Base-by-base conservation (phyloP, 2,329 filamentous ascomycete genomes). In the Aureobasidium sp. region DNA sequence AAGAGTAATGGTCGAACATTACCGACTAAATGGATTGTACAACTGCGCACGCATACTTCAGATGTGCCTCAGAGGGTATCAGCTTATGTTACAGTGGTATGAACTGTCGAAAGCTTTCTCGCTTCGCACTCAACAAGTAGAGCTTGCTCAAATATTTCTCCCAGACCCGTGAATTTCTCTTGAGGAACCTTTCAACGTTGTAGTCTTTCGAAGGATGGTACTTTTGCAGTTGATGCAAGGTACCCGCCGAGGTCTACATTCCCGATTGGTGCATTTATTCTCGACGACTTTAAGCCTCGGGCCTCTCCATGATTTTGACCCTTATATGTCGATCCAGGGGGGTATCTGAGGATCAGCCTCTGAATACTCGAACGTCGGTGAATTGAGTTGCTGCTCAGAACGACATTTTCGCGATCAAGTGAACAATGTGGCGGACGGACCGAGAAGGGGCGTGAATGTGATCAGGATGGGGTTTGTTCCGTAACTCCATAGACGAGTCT, bases 211-310 rank as follows among this genome's bases (percentile, higher is more conserved):
- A 45, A 36, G n/a, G 41, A 45, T 36, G 39, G 16, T 44, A 44
- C 51, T 55, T 44, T 34, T 44, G 11, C 29, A 13, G 21, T 57
- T 11, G 16, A 57, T 57, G 53, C 53, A 57, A 57, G 53, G 53
- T 45, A 57, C 53, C 39, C 27, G 36, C 39, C 27, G 36, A 13
- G 39, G 29, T 30, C 32, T 57, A 30, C 42, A 39, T 45, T 44
- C n/a, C 39, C 39, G 53, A 57, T 45, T 57, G 53, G 53, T 57
- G 53, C 53, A 27, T 57, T 48, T 45, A 34, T 29, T 30, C 11
- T 27, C 16, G n/a, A 16, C 6, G 2, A n/a, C 13, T 14, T 34
- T 3, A 30, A 55, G 39, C 27, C 39, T 44, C 39, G 51, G 53
- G 36, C 36, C 53, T 45, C 36, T 36, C 16, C 27, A 30, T 21